These are phyloP conservation scores for Gymnopilus junonius DNA, from an alignment of 768 basidiomycete species.

Conservation along the genomic window DNA sequence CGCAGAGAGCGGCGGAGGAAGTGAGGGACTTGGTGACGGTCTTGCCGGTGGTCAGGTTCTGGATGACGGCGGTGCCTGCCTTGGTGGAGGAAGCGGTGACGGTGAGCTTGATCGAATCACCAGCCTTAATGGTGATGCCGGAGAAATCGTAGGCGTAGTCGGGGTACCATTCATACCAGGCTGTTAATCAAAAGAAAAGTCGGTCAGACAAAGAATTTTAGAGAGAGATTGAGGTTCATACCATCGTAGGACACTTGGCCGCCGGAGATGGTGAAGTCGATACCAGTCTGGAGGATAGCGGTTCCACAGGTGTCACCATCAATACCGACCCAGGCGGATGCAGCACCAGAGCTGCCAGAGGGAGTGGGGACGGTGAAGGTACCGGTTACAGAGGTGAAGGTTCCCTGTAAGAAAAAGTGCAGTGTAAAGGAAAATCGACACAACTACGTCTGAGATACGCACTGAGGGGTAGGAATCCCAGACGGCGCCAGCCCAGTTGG, in stretches of 20 bases:
- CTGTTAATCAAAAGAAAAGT: not conserved
- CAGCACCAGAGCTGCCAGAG: constrained; percentile 16
- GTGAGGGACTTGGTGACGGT: constrained; percentile 22
- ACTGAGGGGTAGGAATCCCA: constrained; percentile 16
- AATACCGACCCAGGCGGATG: constrained; percentile 26
- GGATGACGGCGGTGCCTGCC: constrained; percentile 19
- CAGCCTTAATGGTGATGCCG: constrained; percentile 20
- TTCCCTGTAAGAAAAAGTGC: not conserved
- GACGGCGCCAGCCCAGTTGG: constrained; percentile 24
- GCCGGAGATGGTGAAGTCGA: constrained; percentile 23
- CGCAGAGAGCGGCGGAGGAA: constrained; percentile 21
- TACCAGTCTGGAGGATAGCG: constrained; percentile 23
- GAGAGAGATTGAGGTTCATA: not conserved
- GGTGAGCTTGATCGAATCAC: constrained; percentile 21
- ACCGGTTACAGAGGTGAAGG: constrained; percentile 24
- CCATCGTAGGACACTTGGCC: constrained; percentile 20
- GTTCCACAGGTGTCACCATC: constrained; percentile 23
- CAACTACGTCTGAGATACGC: not conserved
- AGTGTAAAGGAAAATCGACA: not conserved
- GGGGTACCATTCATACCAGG: constrained; percentile 27
- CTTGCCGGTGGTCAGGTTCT: constrained; percentile 21
- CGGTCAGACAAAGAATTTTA: not conserved
- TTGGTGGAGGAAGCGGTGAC: constrained; percentile 21
- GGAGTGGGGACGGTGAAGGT: constrained; percentile 24
- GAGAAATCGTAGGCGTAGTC: constrained; percentile 20